Base-by-base conservation (phyloP, 2,329 filamentous ascomycete genomes). In the Blastomyces gilchristii region DNA sequence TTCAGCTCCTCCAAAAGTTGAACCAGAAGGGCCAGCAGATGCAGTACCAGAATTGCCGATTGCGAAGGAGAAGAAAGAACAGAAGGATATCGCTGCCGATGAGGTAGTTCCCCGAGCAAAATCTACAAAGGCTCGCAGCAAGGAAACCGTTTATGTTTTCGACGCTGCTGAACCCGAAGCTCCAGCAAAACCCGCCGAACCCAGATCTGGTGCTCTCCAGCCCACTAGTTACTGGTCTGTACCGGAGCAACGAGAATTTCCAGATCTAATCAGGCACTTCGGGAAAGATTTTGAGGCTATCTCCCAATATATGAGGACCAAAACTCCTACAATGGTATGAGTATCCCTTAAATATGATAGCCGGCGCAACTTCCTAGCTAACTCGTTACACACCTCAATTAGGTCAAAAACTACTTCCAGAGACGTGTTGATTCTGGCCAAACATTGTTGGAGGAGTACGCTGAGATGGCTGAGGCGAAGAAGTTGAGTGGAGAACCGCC, bases 151-250 rank as follows among this genome's bases (percentile, higher is more conserved):
- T 22, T 56, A 47, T 56, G 43, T 25, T 41, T 56, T 47, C 11
- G 45, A 47, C 16, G 7, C 45, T 18, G 12, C 31, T 18, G 61
- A 63, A 45, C 53, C 39, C 16, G 60, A 62, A 31, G 18, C 41
- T 54, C 68, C 67, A 43, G 41, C 43, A 59, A 59, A 49, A 37
- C 56, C 68, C 37, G 62, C 43, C 31, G 73, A 75, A 61, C 66
- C 67, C 43, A 71, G 71, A 2, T 77, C 77, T 67, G 74, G 73
- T 16, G 73, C 73, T 11, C 67, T 75, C 64, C 76, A 78, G 61
- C 76, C 79, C 39, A 80, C 78, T 4, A 81, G 79, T 63, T 81
- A 81, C 68, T 81, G 79, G 79, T 81, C 79, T 64, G 79, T 81
- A 18, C 78, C 78, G 14, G 79, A 81, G 66, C 75, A 78, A 65